phyloP scores from a whole-genome alignment of 2,329 filamentous ascomycete genomes.

The Botrytis medusae region DNA sequence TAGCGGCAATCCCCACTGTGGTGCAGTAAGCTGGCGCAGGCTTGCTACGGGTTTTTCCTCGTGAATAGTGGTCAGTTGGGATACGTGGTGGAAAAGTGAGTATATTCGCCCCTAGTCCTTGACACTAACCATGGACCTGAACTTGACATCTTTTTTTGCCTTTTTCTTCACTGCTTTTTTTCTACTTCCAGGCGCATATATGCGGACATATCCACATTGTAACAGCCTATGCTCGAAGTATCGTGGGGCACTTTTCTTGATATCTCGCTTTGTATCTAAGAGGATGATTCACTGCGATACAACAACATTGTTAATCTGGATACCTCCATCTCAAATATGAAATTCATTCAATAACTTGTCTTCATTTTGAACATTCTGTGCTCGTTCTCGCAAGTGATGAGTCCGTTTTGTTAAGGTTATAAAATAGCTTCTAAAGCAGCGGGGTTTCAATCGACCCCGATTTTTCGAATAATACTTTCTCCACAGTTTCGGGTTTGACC shows the following conservation, averaged over 20 bases:
- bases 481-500: not conserved
- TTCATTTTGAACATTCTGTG: not conserved
- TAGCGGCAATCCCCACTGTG: not conserved
- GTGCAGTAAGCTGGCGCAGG: constrained; percentile 16
- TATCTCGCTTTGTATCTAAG: not conserved
- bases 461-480: not conserved
- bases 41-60: constrained; percentile 12
- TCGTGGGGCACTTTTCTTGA: not conserved
- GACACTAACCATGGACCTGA: constrained; percentile 10
- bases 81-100: constrained; percentile 9
- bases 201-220: not conserved
- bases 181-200: not conserved
- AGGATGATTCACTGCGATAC: too few species aligned
- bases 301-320: not conserved
- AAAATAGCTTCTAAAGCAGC: not conserved
- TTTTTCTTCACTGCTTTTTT: not conserved
- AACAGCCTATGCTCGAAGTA: not conserved
- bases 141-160: not conserved
- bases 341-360: not conserved
- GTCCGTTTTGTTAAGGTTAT: not conserved
- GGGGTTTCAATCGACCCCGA: not conserved
- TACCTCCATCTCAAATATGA: not conserved
- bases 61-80: constrained; percentile 5
- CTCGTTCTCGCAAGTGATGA: not conserved
- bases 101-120: not conserved